Conservation (phyloP, 2,329 filamentous ascomycete genomes). For the Hymenoscyphus fraxineus region DNA sequence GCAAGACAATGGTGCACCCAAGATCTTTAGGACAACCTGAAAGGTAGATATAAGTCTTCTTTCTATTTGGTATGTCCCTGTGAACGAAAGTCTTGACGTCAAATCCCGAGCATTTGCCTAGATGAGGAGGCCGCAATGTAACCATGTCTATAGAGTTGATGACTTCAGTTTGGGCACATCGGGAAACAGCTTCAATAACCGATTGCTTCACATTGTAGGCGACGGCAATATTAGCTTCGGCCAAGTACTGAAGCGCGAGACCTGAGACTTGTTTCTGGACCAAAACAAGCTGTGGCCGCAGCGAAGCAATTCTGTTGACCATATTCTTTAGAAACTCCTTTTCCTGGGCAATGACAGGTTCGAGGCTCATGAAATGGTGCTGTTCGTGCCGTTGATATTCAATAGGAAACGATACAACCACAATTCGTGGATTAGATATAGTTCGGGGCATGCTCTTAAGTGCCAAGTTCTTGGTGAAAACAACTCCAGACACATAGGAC, state of each 20-base stretch:
- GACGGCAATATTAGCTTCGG: conserved; percentile 85
- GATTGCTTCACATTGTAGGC: conserved; percentile 96
- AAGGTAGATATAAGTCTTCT: conserved; percentile 94
- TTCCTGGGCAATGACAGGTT: conserved; percentile 95
- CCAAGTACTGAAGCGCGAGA: conserved; percentile 80
- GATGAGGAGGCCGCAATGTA: conserved; percentile 66
- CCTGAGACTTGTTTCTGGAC: conserved; percentile 92
- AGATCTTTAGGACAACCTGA: conserved; percentile 86
- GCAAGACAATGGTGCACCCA: conserved; percentile 89
- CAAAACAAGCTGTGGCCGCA: conserved; percentile 82
- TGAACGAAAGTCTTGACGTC: conserved; percentile 95
- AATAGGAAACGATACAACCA: conserved; percentile 91
- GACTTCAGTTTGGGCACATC: conserved; percentile 86
- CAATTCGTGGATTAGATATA: conserved; percentile 78
- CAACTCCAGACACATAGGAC: conserved; percentile 91
- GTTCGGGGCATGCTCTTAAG: conserved; percentile 93
- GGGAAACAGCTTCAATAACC: conserved; percentile 89
- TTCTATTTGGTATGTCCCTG: conserved; percentile 65
- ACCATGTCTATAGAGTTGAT: conserved; percentile 96
- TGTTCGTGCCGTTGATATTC: conserved; percentile 91
- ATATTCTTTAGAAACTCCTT: conserved; percentile 89
- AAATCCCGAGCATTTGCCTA: conserved; percentile 80
- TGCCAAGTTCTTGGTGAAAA: conserved; percentile 96
- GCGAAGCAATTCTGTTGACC: conserved; percentile 82
- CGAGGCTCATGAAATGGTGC: conserved; percentile 97